Conservation (phyloP, 73 alveolate genomes). For the Blepharisma japonicum region DNA sequence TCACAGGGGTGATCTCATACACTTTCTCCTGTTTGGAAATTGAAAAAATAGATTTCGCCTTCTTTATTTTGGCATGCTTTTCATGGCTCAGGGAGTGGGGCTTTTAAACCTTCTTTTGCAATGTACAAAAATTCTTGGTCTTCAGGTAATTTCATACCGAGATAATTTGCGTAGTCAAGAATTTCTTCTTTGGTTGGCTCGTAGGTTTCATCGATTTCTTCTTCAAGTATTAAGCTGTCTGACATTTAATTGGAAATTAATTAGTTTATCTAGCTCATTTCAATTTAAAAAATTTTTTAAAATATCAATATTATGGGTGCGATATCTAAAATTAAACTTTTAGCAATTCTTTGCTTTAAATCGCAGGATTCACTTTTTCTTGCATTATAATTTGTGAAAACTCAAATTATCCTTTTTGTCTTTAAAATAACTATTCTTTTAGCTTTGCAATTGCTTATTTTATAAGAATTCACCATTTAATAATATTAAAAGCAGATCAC, state of each 20-base stretch:
- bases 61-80: constrained; percentile 72
- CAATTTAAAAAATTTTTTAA: too few relatives aligned
- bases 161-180: constrained; percentile 74
- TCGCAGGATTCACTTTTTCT: too few relatives aligned
- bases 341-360: too few relatives aligned
- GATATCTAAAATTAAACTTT: too few relatives aligned
- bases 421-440: too few relatives aligned
- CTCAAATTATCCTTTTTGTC: too few relatives aligned
- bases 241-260: neutral
- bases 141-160: constrained; percentile 79
- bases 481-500: too few relatives aligned
- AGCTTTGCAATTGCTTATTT: too few relatives aligned
- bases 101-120: constrained; percentile 92
- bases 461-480: too few relatives aligned
- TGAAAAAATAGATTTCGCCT: constrained; percentile 66
- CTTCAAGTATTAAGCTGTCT: constrained; percentile 36
- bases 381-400: too few relatives aligned
- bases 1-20: constrained; percentile 90
- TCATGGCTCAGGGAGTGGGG: constrained; percentile 89
- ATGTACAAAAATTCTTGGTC: constrained; percentile 77
- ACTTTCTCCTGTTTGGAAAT: constrained; percentile 61
- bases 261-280: too few relatives aligned
- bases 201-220: constrained; percentile 54
- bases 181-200: constrained; percentile 63
- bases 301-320: too few relatives aligned